Percentiles rank a stretch among this genome's conserved stretches.
phyloP scores from a whole-genome alignment of 352 stramenopile genomes.

The Pseudoperonospora humuli region DNA sequence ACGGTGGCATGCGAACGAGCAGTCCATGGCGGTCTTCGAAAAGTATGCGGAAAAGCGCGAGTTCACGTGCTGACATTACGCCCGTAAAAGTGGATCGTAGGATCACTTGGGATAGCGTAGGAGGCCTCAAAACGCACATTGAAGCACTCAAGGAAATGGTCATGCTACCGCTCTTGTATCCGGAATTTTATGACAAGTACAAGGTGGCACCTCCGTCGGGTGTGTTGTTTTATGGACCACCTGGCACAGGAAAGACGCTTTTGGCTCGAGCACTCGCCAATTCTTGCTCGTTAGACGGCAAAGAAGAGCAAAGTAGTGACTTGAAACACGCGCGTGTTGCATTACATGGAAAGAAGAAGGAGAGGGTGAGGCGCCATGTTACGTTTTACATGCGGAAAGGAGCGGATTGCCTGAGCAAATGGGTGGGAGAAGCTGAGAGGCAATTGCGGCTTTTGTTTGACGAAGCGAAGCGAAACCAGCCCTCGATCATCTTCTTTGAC shows the following conservation, averaged over 20 bases:
- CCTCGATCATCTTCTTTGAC: conserved; percentile 94
- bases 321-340: background rate
- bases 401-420: conserved; percentile 88
- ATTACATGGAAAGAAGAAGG: conserved; percentile 12
- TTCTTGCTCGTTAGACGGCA: conserved; percentile 48
- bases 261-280: conserved; percentile 85
- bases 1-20: conserved; percentile 58
- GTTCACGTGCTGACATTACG: conserved; percentile 64
- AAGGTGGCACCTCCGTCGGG: conserved; percentile 74
- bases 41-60: conserved; percentile 27
- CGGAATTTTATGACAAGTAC: conserved; percentile 89
- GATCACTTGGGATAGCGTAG: conserved; percentile 83
- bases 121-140: conserved; percentile 80
- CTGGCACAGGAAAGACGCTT: conserved; percentile 90
- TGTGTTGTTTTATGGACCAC: conserved; percentile 87
- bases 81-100: conserved; percentile 76
- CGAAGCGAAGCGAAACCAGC: conserved; percentile 83
- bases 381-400: conserved; percentile 94
- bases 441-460: conserved; percentile 89
- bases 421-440: conserved; percentile 88
- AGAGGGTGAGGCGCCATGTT: conserved; percentile 44
- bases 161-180: conserved; percentile 88
- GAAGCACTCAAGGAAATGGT: conserved; percentile 92
- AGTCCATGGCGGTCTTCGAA: conserved; percentile 26
- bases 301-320: conserved; percentile 7